Base-by-base conservation (phyloP, 805 yeast genomes). In the Candida vartiovaarae region DNA sequence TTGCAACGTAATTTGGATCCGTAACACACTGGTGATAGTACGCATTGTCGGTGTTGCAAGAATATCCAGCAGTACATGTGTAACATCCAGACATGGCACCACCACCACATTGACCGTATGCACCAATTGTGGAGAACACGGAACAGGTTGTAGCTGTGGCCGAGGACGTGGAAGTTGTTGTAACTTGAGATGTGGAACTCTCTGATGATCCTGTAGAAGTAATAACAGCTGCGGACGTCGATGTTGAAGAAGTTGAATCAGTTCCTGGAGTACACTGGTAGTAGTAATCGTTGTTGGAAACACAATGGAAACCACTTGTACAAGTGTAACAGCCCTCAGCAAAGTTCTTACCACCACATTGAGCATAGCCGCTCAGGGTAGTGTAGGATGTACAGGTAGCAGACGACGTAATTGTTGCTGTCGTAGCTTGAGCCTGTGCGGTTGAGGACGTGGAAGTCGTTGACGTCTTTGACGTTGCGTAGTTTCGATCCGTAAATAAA, bases 341-440 rank as follows among this genome's bases (percentile, higher is more conserved):
- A 32, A 25, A 47, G 20, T 38, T 36, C 8, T 5, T n/a, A 36
- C 54, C 55, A 39, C 57, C 57, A 46, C 57, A 52, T 30, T 43
- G 49, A 3, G 41, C 51, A 32, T 48, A 35, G 5, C 28, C 32
- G 8, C 44, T 15, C 7, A 37, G 32, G 2, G 44, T 38, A 26
- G 32, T 20, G 38, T 26, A 36, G 3, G 38, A 26, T 4, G 43
- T 11, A 29, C 37, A 34, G 3, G 36, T 26, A 3, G 27, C 30
- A 30, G 32, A 23, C 25, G 11, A 29, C 36, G 25, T 9, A 11
- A 1, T 15, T 15, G 20, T 15, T 15, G 20, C 20, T 15, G 20
- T 15, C 20, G 20, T 15, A 15, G 2, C 20, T 15, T 15, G 20
- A 15, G 20, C 20, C 20, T 15, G 20, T 15, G 20, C 20, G 20